These are phyloP conservation scores for Starmerella gropengiesseri DNA, from an alignment of 805 yeast genomes.

Conservation along the genomic window DNA sequence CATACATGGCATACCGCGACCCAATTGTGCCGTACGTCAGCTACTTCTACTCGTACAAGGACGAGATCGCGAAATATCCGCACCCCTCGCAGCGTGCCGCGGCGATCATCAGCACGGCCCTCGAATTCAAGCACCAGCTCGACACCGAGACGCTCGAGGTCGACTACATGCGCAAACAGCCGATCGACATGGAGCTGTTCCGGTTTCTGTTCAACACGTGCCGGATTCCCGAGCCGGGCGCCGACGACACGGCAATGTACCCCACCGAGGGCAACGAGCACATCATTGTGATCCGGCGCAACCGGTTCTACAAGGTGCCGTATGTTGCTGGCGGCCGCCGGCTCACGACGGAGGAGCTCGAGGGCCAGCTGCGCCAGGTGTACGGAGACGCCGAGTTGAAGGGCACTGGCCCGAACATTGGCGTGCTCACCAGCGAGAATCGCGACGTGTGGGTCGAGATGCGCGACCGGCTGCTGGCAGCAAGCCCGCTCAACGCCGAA, in stretches of 20 bases:
- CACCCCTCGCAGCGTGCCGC: conserved; percentile 52
- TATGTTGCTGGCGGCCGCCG: conserved; percentile 30
- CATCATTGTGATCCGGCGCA: conserved; percentile 61
- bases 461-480: conserved; percentile 44
- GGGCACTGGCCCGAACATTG: conserved; percentile 47
- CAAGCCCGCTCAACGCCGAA: conserved; percentile 48
- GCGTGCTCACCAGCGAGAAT: conserved; percentile 70
- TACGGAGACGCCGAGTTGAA: conserved; percentile 34
- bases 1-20: conserved; percentile 81
- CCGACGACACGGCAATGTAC: conserved; percentile 52
- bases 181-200: conserved; percentile 94
- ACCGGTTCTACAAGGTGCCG: conserved; percentile 66
- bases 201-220: conserved; percentile 82
- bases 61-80: conserved; percentile 33
- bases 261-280: conserved; percentile 43
- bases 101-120: conserved; percentile 54
- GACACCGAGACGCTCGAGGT: conserved; percentile 69
- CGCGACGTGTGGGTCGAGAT: conserved; percentile 69
- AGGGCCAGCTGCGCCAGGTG: conserved; percentile 48
- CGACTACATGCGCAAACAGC: conserved; percentile 61
- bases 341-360: conserved; percentile 33
- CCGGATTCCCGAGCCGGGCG: conserved; percentile 50
- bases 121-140: conserved; percentile 54
- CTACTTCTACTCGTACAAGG: conserved; percentile 78
- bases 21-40: conserved; percentile 93